phyloP scores from a whole-genome alignment of 805 yeast species.

The Candida takata region DNA sequence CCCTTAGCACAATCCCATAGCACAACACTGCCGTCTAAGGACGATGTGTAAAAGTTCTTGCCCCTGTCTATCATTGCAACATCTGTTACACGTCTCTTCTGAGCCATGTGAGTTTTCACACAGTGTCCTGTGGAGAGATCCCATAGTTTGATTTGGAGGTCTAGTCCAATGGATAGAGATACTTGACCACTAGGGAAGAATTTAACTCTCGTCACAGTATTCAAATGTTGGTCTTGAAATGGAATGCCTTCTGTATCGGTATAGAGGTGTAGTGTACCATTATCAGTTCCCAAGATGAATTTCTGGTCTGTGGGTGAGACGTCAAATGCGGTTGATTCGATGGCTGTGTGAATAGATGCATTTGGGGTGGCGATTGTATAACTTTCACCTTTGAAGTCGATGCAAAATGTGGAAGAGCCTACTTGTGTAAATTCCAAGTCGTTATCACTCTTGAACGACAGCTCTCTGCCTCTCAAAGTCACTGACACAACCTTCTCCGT shows the following conservation, averaged over 20 bases:
- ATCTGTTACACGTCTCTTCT: slow-evolving; percentile 41
- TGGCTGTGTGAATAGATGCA: no score
- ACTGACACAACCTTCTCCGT: slow-evolving; percentile 26
- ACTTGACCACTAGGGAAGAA: slow-evolving; percentile 66
- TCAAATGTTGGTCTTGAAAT: slow-evolving; percentile 30
- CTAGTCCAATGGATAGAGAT: slow-evolving; percentile 50
- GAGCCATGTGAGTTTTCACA: slow-evolving; percentile 47
- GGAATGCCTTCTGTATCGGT: no score
- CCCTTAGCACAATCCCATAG: slow-evolving; percentile 72
- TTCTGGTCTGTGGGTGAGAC: slow-evolving; percentile 23
- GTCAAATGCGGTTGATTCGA: slow-evolving; percentile 26
- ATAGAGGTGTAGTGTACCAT: slow-evolving; percentile 24
- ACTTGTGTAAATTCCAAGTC: slow-evolving; percentile 10
- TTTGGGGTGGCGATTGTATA: slow-evolving; percentile 8
- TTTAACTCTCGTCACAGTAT: slow-evolving; percentile 35
- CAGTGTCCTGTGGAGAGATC: slow-evolving; percentile 38
- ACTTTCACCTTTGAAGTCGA: slow-evolving; percentile 7
- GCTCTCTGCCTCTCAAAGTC: slow-evolving; percentile 10
- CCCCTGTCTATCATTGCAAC: slow-evolving; percentile 54
- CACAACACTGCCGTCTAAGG: slow-evolving; percentile 46
- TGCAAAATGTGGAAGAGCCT: background rate
- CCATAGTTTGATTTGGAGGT: slow-evolving; percentile 59
- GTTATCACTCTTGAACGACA: slow-evolving; percentile 11
- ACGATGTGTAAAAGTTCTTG: slow-evolving; percentile 53
- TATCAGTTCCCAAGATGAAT: slow-evolving; percentile 28